These are phyloP conservation scores for Bertia moriformis DNA, from an alignment of 2,329 filamentous ascomycete genomes.

Conservation along the genomic window DNA sequence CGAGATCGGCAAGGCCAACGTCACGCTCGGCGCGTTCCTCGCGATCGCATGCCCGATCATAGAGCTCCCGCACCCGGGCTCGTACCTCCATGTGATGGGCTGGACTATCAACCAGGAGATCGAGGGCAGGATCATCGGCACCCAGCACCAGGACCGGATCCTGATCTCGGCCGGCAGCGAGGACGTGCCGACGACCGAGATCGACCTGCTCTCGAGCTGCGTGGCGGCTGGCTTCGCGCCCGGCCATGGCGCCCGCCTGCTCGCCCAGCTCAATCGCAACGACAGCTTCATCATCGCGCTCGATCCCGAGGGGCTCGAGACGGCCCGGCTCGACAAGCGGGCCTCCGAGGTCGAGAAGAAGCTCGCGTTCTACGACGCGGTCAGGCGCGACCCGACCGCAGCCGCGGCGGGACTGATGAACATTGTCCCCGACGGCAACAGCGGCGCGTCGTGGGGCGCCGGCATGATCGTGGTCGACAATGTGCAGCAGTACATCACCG, in stretches of 20 bases:
- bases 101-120: conserved; percentile 23
- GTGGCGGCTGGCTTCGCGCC: conserved; percentile 11
- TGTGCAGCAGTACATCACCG: too few species aligned
- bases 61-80: conserved; percentile 24
- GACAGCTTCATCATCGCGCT: too few species aligned
- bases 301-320: too few species aligned
- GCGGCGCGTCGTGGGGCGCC: too few species aligned
- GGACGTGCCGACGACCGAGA: conserved; percentile 10
- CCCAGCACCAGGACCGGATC: conserved; percentile 5
- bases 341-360: too few species aligned
- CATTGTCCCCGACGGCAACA: too few species aligned
- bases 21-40: conserved; percentile 31
- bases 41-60: conserved; percentile 26
- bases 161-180: conserved; percentile 2
- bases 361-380: too few species aligned
- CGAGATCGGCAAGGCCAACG: conserved; percentile 26
- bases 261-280: conserved; percentile 9
- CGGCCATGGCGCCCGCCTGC: conserved; percentile 7
- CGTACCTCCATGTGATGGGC: conserved; percentile 28
- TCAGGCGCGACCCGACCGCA: too few species aligned
- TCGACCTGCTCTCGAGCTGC: conserved; percentile 11
- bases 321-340: too few species aligned
- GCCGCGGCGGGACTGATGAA: too few species aligned
- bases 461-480: too few species aligned
- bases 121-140: conserved; percentile 7